Percentiles rank a stretch among this genome's conserved stretches.
Evolutionary conservation across 371 early-diverging fungal species (phyloP).

Genomic region (Mucor sp.): DNA sequence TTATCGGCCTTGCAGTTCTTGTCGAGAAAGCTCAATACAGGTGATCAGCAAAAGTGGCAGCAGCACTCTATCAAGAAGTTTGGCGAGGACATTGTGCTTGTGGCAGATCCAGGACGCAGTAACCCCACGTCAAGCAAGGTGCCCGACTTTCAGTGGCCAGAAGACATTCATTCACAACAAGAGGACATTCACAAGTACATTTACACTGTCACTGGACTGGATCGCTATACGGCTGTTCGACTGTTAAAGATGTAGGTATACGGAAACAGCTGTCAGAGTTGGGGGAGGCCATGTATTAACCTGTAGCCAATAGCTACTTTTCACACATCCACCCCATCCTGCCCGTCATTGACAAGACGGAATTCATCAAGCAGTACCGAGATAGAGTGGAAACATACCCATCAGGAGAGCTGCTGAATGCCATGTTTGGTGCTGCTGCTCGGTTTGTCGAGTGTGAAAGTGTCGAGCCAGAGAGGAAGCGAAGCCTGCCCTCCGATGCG

Average conservation of each 20-base stretch:
- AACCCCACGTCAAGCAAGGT: constrained; percentile 1
- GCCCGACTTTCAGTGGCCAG: constrained; percentile 14
- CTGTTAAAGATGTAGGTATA: constrained; percentile 35
- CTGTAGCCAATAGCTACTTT: constrained; percentile 34
- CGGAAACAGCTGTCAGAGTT: no score
- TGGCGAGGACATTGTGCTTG: constrained; percentile 33
- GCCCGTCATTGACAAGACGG: constrained; percentile 41
- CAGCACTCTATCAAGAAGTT: constrained; percentile 34
- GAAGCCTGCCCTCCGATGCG: constrained; percentile 24
- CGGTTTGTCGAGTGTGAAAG: constrained; percentile 42
- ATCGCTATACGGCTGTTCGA: constrained; percentile 32
- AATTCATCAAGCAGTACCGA: constrained; percentile 44
- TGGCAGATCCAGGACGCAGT: constrained; percentile 13
- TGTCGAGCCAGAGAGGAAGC: constrained; percentile 14
- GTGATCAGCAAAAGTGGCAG: constrained; percentile 16
- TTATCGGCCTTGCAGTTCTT: constrained; percentile 37
- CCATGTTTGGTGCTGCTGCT: constrained; percentile 53
- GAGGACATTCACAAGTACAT: constrained; percentile 34
- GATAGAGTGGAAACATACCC: constrained; percentile 32
- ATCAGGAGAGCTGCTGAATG: constrained; percentile 35
- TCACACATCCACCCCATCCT: constrained; percentile 45
- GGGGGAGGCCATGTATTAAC: no score
- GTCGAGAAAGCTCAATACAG: constrained; percentile 27
- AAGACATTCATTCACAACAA: constrained; percentile 6
- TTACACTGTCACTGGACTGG: constrained; percentile 34